phyloP scores from a whole-genome alignment of 164 flowering plant genomes.

The Vitis rupestris region DNA sequence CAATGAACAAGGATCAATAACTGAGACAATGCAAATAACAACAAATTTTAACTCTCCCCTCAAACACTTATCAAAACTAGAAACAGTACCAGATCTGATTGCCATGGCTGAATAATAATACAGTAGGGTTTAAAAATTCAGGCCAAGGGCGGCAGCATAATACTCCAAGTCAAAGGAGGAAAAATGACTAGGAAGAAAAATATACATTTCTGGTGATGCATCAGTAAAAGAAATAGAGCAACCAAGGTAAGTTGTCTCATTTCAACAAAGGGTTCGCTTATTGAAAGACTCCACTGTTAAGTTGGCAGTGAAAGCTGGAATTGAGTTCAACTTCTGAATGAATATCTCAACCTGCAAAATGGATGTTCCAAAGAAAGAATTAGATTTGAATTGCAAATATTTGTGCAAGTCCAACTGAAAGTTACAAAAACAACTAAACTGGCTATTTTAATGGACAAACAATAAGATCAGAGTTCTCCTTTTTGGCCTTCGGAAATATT shows the following conservation, averaged over 20 bases:
- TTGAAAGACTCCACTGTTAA: conserved; percentile 91
- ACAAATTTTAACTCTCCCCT: too few relatives aligned
- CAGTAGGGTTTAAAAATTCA: background rate
- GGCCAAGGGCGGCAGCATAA: background rate
- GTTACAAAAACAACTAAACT: too few relatives aligned
- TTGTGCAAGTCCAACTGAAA: too few relatives aligned
- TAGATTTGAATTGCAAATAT: too few relatives aligned
- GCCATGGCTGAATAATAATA: background rate
- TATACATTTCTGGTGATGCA: background rate
- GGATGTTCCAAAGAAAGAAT: too few relatives aligned
- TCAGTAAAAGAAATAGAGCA: background rate
- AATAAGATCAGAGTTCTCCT: too few relatives aligned
- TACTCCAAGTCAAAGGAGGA: background rate
- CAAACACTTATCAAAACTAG: too few relatives aligned
- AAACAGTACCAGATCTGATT: background rate
- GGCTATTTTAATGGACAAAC: too few relatives aligned
- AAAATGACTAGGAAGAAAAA: background rate
- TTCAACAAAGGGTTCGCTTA: conserved; percentile 67
- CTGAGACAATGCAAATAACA: too few relatives aligned
- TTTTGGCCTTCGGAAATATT: too few relatives aligned
- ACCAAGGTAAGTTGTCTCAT: background rate
- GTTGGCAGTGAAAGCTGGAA: conserved; percentile 97
- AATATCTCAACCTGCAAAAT: conserved; percentile 74
- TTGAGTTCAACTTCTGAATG: conserved; percentile 74
- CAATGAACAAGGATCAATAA: too few relatives aligned